Conservation (phyloP, 768 basidiomycete species). For the Clitopilus hobsonii region DNA sequence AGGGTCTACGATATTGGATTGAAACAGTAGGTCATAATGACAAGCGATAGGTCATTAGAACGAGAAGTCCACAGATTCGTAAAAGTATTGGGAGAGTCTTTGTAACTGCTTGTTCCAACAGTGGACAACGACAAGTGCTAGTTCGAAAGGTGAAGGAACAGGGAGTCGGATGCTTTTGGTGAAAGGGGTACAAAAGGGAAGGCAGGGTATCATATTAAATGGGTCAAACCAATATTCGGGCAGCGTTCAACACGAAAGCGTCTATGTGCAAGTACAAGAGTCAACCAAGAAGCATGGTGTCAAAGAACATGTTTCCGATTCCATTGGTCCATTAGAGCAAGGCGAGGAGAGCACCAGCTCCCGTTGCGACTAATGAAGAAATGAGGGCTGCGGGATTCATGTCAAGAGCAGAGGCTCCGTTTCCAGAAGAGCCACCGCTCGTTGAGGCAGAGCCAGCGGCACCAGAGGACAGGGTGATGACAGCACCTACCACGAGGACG, state of each 20-base stretch:
- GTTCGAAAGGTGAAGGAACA: neutral
- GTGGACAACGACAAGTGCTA: no score
- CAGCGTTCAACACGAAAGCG: neutral
- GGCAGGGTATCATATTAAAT: neutral
- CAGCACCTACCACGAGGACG: constrained; percentile 12
- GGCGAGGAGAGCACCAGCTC: constrained; percentile 12
- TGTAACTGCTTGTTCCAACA: no score
- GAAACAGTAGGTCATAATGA: no score
- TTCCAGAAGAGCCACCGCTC: constrained; percentile 15
- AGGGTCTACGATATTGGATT: no score
- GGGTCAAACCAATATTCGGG: neutral
- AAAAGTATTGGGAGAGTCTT: no score
- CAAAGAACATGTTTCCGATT: neutral
- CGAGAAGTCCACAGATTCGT: no score
- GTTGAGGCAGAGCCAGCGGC: constrained; percentile 26
- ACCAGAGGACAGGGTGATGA: constrained; percentile 25
- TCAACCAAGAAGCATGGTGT: neutral
- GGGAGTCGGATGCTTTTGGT: neutral
- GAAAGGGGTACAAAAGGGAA: neutral
- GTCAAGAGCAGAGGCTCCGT: neutral
- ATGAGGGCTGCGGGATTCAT: constrained; percentile 2
- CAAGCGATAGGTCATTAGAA: no score
- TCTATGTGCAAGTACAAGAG: neutral
- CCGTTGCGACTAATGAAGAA: constrained; percentile 9
- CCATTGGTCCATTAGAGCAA: constrained; percentile 4